A percentile compares a stretch with the other conserved stretches of the same genome.
Evolutionary conservation across 1,139 yeast species (phyloP).

Genomic region (Hansenula sp.): DNA sequence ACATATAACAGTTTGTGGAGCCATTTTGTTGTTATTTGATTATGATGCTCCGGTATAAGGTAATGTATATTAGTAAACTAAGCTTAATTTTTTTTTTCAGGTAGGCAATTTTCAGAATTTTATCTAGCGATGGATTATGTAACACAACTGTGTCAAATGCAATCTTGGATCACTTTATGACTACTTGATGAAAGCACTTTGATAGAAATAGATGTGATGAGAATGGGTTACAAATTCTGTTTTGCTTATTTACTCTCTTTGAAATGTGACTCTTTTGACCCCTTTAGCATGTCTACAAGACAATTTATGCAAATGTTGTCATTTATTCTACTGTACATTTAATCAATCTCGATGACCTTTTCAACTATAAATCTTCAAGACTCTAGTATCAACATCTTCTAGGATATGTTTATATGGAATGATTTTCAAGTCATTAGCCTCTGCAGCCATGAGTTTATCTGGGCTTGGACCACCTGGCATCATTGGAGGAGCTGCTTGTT

Average conservation of each 20-base stretch:
- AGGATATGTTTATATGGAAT: constrained; percentile 54
- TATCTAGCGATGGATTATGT: constrained; percentile 1
- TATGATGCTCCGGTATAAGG: background rate
- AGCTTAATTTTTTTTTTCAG: too few species aligned
- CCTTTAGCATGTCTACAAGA: too few species aligned
- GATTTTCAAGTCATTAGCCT: constrained; percentile 76
- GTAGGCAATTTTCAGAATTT: background rate
- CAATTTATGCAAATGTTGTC: too few species aligned
- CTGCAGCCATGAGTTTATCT: constrained; percentile 58
- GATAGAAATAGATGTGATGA: too few species aligned
- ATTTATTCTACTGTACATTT: background rate
- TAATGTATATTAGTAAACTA: background rate
- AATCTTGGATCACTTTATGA: too few species aligned
- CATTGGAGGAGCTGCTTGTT: constrained; percentile 44
- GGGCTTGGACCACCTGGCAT: constrained; percentile 59
- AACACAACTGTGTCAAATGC: background rate
- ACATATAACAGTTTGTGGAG: constrained; percentile 70
- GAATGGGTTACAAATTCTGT: too few species aligned
- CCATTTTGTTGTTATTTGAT: constrained; percentile 29
- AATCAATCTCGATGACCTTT: background rate
- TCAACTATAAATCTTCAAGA: constrained; percentile 34
- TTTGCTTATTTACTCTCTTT: too few species aligned
- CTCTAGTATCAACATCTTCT: constrained; percentile 63
- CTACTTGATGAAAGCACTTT: too few species aligned
- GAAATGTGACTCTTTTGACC: too few species aligned